Evolutionary conservation across 2,329 filamentous ascomycete genomes (phyloP).

Genomic region (Stagonosporopsis vannaccii): DNA sequence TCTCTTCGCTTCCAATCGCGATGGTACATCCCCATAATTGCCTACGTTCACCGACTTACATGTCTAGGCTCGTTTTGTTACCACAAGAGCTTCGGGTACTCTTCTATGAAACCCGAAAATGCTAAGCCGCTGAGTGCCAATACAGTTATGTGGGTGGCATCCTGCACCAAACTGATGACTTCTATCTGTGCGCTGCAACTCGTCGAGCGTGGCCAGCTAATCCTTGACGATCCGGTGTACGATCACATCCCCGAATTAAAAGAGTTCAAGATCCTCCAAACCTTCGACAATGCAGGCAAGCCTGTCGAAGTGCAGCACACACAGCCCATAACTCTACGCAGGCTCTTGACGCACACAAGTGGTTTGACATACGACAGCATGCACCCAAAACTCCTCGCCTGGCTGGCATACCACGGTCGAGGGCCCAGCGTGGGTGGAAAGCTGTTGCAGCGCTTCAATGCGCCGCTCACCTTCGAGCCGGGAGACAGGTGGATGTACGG

Average conservation of each 20-base stretch:
- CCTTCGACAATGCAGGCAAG: slow-evolving; percentile 32
- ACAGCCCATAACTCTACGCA: slow-evolving; percentile 40
- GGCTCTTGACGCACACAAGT: slow-evolving; percentile 59
- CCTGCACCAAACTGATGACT: slow-evolving; percentile 51
- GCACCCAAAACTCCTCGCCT: slow-evolving; percentile 52
- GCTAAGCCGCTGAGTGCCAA: slow-evolving; percentile 15
- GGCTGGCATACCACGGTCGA: slow-evolving; percentile 41
- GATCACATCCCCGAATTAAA: slow-evolving; percentile 44
- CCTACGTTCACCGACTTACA: background rate
- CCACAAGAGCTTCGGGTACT: slow-evolving; percentile 43
- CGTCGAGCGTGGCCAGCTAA: slow-evolving; percentile 44
- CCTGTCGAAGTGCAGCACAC: slow-evolving; percentile 35
- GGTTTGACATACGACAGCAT: slow-evolving; percentile 57
- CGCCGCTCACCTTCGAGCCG: slow-evolving; percentile 49
- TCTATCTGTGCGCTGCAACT: slow-evolving; percentile 44
- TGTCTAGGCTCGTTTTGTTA: slow-evolving; percentile 37
- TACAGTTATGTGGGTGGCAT: slow-evolving; percentile 49
- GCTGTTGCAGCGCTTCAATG: slow-evolving; percentile 11
- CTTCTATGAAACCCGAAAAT: slow-evolving; percentile 22
- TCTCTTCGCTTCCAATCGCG: slow-evolving; percentile 30
- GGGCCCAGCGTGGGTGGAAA: slow-evolving; percentile 23
- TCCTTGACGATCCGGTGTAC: slow-evolving; percentile 45
- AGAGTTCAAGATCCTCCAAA: slow-evolving; percentile 32
- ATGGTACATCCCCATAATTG: slow-evolving; percentile 21
- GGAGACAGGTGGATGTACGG: slow-evolving; percentile 62